A percentile compares a stretch with the other conserved stretches of the same genome.
phyloP scores from a whole-genome alignment of 78 protist genomes.

The Blattamonas nauphoetae region DNA sequence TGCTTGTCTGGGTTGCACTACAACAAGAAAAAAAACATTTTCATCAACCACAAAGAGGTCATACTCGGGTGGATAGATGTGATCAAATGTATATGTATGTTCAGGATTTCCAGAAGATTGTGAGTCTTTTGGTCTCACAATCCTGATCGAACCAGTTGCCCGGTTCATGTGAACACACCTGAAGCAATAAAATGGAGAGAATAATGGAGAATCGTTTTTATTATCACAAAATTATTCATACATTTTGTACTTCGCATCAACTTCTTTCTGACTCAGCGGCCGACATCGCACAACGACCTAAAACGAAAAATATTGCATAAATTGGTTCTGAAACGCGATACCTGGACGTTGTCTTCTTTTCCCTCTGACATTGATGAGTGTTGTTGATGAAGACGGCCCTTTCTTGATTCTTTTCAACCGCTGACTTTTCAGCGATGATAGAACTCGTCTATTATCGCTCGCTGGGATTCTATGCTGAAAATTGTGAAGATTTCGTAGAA shows the following conservation, averaged over 20 bases:
- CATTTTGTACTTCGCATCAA: neutral
- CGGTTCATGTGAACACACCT: neutral
- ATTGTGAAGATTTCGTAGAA: no score
- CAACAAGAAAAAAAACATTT: neutral
- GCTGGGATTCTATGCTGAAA: neutral
- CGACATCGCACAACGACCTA: conserved; percentile 16
- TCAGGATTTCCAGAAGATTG: neutral
- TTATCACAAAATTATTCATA: neutral
- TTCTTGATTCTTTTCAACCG: neutral
- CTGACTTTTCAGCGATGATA: neutral
- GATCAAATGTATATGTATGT: neutral
- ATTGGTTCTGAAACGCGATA: neutral
- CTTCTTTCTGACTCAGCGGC: neutral
- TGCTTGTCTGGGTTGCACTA: neutral
- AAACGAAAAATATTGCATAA: no score
- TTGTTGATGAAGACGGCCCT: neutral
- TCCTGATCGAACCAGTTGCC: neutral
- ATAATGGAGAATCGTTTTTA: neutral
- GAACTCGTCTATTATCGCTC: neutral
- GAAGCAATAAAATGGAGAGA: neutral
- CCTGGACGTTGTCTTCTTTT: neutral
- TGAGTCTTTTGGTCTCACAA: neutral
- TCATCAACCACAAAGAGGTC: neutral
- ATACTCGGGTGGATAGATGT: neutral
- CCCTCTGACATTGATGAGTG: neutral